Conservation (phyloP, 2,329 filamentous ascomycete species). For the Botrytis galanthina region DNA sequence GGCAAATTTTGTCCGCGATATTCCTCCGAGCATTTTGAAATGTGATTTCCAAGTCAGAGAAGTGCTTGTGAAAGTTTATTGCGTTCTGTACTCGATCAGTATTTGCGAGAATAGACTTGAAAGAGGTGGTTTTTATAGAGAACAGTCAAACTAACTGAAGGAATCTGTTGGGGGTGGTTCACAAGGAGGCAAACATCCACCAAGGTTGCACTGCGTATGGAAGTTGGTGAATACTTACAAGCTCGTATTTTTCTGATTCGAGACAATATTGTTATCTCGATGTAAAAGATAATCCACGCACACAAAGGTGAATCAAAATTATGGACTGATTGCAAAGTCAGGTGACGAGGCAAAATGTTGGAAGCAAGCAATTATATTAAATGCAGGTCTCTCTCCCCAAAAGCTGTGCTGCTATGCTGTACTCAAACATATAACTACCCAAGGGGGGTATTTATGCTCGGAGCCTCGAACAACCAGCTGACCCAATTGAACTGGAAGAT, state of each 20-base stretch:
- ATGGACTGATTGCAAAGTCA: slow-evolving; percentile 17
- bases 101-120: neutral
- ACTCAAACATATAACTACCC: slow-evolving; percentile 5
- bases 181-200: neutral
- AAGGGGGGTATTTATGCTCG: slow-evolving; percentile 18
- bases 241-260: slow-evolving; percentile 14
- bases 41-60: neutral
- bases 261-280: slow-evolving; percentile 13
- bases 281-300: slow-evolving; percentile 16
- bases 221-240: slow-evolving; percentile 9
- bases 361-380: slow-evolving; percentile 10
- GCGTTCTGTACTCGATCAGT: slow-evolving; percentile 5
- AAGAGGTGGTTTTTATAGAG: slow-evolving; percentile 12
- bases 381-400: slow-evolving; percentile 20
- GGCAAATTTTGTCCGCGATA: slow-evolving; percentile 2
- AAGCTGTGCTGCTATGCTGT: slow-evolving; percentile 21
- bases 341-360: slow-evolving; percentile 16
- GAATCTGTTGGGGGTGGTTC: slow-evolving; percentile 6
- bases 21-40: slow-evolving; percentile 12
- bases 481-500: slow-evolving; percentile 16
- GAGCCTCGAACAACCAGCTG: slow-evolving; percentile 19
- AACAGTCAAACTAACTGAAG: neutral
- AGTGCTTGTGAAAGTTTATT: neutral
- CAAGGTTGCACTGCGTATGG: slow-evolving; percentile 17
- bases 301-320: slow-evolving; percentile 3